Evolutionary conservation across 2,329 filamentous ascomycete genomes (phyloP), one percentile per base, ranked within the genome.

Genomic region (Laburnicola sp.): DNA sequence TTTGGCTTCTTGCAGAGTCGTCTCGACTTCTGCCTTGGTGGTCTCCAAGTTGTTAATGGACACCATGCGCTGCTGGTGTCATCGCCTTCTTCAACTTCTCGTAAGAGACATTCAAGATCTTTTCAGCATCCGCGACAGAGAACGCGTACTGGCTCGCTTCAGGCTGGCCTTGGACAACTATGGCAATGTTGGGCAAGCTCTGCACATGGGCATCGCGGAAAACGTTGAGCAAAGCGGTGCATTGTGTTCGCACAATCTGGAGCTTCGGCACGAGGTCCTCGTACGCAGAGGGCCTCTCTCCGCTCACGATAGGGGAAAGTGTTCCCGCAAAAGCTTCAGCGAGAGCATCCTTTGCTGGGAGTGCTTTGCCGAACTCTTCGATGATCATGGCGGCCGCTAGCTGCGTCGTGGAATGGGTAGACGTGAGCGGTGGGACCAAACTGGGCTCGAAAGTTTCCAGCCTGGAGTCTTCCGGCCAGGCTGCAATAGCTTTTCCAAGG

Each of bases 61-160:
- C 49, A 96, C 90, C 54, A 97, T 82, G 31, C 92, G 86, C 65
- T 6, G 91, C 89, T 2, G 93, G 89, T 1, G 91, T 86, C 79
- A 99, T 85, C n/a, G 83, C 81, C 75, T 91, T 96, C 77, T 92
- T 94, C 3, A 99, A 78, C 57, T 85, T 86, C 45, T 97, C 92
- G 61, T 88, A 99, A 58, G 99, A 93, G 6, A 89, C 84, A 1
- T 80, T 84, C 41, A 96, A 82, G 46, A 96, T 89, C 73, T 91
- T 94, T 61, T 97, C 91, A 0, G 92, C 94, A 60, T 93, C 91
- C 0, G 82, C 76, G 45, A 97, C 82, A 1, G 91, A 95, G 71
- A 99, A 99, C 5, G 94, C 93, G 63, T 86, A 93, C 7, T 93
- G 92, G 0, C 94, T 93, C 31, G 94, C 93, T 66, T 95, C 89